Evolutionary conservation across 2,329 filamentous ascomycete species (phyloP), one percentile per base, ranked within the genome.

Genomic region (Botrytis cinerea): DNA sequence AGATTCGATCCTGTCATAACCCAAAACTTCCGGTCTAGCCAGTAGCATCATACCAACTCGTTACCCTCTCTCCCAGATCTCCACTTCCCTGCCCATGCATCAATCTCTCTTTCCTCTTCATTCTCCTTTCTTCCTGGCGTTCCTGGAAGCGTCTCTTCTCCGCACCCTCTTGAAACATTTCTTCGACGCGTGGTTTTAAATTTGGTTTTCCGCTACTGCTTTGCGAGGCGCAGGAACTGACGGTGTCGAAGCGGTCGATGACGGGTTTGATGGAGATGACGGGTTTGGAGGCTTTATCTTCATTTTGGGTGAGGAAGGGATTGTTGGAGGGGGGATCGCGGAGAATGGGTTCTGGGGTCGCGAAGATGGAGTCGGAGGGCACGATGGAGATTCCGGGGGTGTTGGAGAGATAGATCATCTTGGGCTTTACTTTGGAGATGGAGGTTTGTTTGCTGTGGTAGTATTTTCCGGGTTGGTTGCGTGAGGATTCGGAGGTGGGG

Each of bases 391-490:
- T 48, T 7, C 71, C 71, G 1, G 64, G 64, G 16, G 51, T 51
- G 45, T 51, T 62, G 64, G 71, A 73, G 16, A 73, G 69, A 20
- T 73, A 70, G 18, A 70, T 70, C 51, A 73, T 60, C 62, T 73
- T 73, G 14, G 71, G 71, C 25, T 70, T 73, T 22, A 70, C 69
- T 45, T 73, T 73, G 0, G 71, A 69, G 48, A 73, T n/a, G 43
- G 71, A 73, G 35, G 71, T 61, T 70, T 73, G 51, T 54, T 73
- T 73, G 32, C 18, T 61, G 45, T 70, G 71, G 35, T 60, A 46
- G 14, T 46, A 64, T 57, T 35, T 22, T 6, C 3, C 35, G 12
- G 22, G 14, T 62, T 45, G n/a, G 28, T 7, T 8, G n/a, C 2
- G 38, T 8, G 38, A 14, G 12, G 28, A 14, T 6, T 61, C 25